Conservation (phyloP, 2,329 filamentous ascomycete genomes). For the Fusarium oligoseptatum region DNA sequence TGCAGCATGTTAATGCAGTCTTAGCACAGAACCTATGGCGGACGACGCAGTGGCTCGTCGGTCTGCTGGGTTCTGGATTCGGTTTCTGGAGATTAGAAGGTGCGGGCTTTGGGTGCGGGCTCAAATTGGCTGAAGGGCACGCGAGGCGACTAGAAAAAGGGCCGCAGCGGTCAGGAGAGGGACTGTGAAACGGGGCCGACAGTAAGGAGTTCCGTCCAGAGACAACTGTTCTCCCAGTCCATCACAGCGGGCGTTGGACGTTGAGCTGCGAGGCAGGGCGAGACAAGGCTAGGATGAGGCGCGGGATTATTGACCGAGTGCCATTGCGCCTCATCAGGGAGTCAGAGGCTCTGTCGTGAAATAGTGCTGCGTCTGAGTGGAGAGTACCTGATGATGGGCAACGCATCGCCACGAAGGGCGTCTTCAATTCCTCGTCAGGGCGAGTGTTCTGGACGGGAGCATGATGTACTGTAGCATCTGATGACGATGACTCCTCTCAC, state of each 20-base stretch:
- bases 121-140: conserved; percentile 38
- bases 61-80: conserved; percentile 32
- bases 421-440: conserved; percentile 14
- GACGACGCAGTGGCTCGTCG: conserved; percentile 17
- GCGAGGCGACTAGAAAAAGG: conserved; percentile 25
- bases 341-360: conserved; percentile 3
- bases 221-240: neutral
- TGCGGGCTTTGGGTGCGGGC: conserved; percentile 18
- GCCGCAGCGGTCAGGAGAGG: conserved; percentile 3
- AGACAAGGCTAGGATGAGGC: conserved; percentile 35
- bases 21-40: conserved; percentile 7
- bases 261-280: conserved; percentile 21
- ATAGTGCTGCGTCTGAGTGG: conserved; percentile 29
- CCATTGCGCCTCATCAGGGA: conserved; percentile 20
- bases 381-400: conserved; percentile 29
- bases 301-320: conserved; percentile 27
- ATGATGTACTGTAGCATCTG: conserved; percentile 9
- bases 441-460: conserved; percentile 29
- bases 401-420: conserved; percentile 27
- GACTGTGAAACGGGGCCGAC: conserved; percentile 17
- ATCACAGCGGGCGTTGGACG: neutral
- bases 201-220: conserved; percentile 21
- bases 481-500: conserved; percentile 22
- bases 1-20: conserved; percentile 11
- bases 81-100: conserved; percentile 2